These are phyloP conservation scores for Cicer bijugum DNA, from an alignment of 306 rosid genomes.

Conservation along the genomic window DNA sequence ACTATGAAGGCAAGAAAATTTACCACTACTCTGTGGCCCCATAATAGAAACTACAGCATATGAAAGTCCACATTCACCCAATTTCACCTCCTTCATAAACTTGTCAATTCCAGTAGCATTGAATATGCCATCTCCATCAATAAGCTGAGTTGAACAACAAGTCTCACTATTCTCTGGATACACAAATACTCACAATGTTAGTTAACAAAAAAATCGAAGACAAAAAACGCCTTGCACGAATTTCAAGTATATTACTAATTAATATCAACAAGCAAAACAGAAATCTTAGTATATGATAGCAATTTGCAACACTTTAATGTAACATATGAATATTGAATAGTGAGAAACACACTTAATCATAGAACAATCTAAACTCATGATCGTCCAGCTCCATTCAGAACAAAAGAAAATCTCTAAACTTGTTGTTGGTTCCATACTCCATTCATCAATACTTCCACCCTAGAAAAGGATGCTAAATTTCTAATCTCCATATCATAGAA, in stretches of 20 bases:
- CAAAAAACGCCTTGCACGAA: background rate
- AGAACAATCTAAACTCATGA: constrained; percentile 7
- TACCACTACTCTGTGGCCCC: constrained; percentile 99
- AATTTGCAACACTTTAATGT: constrained; percentile 21
- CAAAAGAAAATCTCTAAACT: background rate
- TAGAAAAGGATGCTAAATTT: constrained; percentile 5
- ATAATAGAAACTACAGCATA: constrained; percentile 93
- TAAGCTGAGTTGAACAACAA: constrained; percentile 81
- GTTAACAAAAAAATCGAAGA: background rate
- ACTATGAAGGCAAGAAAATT: constrained; percentile 45
- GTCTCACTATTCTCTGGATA: constrained; percentile 55
- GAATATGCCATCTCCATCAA: constrained; percentile 91
- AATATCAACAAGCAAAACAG: constrained; percentile 32
- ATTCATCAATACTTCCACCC: constrained; percentile 14
- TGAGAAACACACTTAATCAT: constrained; percentile 5
- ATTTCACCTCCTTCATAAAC: constrained; percentile 79
- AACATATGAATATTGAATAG: constrained; percentile 5
- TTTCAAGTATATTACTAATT: constrained; percentile 18
- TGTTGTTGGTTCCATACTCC: constrained; percentile 31
- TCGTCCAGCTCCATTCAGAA: constrained; percentile 4
- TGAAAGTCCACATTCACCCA: constrained; percentile 92
- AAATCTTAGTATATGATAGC: constrained; percentile 22
- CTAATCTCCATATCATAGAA: constrained; percentile 20
- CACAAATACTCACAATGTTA: constrained; percentile 43
- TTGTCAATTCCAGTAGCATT: constrained; percentile 71